Evolutionary conservation across 2,329 filamentous ascomycete species (phyloP), one percentile per base, ranked within the genome.

Genomic region (Colletotrichum camelliae): DNA sequence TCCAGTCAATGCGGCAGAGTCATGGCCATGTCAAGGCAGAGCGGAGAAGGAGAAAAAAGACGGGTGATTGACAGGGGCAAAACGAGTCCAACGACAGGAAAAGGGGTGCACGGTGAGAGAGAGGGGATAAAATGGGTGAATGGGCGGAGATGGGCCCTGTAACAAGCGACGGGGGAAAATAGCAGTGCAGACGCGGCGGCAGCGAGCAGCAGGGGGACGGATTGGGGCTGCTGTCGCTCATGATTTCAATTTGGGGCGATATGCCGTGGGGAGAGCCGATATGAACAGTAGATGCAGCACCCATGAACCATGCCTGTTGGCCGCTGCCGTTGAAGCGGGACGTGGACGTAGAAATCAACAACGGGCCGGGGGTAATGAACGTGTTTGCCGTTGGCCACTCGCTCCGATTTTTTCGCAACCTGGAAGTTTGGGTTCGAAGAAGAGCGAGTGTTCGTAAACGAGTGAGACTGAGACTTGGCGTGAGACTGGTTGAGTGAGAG

Each of bases 221-320:
- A 72, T 67, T 72, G 21, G 68, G 21, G 68, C 62, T 55, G 69
- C 62, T 75, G 58, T 68, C 73, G 70, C 64, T 69, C 70, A 68
- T 69, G 58, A 73, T 75, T 68, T 68, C 73, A 73, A 73, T 65
- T 64, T 64, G 29, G 33, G 70, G 31, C 27, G 39, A 68, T 68
- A 75, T 73, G 43, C 57, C 55, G 73, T 37, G 55, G 55, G 37
- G 61, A 72, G 52, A 75, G 68, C 37, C 67, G 39, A 72, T 67
- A 35, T 52, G 57, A 70, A 62, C 18, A 52, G 27, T 15, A 33
- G 55, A 29, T 60, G 52, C 55, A 70, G 37, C 37, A 70, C 67
- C 67, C 67, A 62, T 70, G 67, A 70, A 62, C 67, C 67, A 70
- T 58, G 68, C 16, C 72, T 64, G 61, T 64, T 64, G 55, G 31